phyloP scores from a whole-genome alignment of 2,329 filamentous ascomycete genomes.

The Verticillium isaacii region DNA sequence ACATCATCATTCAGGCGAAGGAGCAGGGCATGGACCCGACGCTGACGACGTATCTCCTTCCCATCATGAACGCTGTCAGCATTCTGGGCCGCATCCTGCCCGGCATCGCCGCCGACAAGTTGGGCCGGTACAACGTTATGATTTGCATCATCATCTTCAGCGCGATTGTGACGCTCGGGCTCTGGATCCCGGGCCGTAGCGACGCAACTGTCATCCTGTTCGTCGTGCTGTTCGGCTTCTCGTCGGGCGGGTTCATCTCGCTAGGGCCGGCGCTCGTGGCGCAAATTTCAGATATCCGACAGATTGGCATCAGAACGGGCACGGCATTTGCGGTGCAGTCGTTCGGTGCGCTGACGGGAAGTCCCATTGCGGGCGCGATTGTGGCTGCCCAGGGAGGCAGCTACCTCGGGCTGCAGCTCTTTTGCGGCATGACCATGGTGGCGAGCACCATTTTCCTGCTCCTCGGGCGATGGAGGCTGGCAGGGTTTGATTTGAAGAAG shows the following conservation, averaged over 20 bases:
- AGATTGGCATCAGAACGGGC: conserved; percentile 28
- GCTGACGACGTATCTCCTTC: conserved; percentile 36
- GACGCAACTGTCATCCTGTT: conserved; percentile 33
- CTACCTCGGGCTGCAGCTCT: conserved; percentile 60
- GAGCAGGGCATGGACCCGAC: conserved; percentile 30
- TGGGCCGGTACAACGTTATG: conserved; percentile 34
- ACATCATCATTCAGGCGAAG: conserved; percentile 36
- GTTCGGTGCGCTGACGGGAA: conserved; percentile 46
- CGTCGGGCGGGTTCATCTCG: conserved; percentile 38
- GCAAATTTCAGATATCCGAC: conserved; percentile 28
- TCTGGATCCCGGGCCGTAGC: conserved; percentile 31
- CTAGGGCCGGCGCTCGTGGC: conserved; percentile 36
- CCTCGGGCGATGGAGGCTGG: not conserved
- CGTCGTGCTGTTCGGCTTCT: conserved; percentile 38
- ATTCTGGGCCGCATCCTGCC: conserved; percentile 40
- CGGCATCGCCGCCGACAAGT: conserved; percentile 36
- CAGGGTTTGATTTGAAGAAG: not conserved
- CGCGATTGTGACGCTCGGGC: conserved; percentile 29
- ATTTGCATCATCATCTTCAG: conserved; percentile 25
- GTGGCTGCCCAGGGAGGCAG: conserved; percentile 37
- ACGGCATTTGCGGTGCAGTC: conserved; percentile 22
- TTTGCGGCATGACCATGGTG: conserved; percentile 51
- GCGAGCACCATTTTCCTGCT: conserved; percentile 2
- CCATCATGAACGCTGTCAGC: conserved; percentile 39
- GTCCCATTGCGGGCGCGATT: conserved; percentile 34